Evolutionary conservation across 2,329 filamentous ascomycete species (phyloP).

Genomic region (Calonectria multiphialidica): DNA sequence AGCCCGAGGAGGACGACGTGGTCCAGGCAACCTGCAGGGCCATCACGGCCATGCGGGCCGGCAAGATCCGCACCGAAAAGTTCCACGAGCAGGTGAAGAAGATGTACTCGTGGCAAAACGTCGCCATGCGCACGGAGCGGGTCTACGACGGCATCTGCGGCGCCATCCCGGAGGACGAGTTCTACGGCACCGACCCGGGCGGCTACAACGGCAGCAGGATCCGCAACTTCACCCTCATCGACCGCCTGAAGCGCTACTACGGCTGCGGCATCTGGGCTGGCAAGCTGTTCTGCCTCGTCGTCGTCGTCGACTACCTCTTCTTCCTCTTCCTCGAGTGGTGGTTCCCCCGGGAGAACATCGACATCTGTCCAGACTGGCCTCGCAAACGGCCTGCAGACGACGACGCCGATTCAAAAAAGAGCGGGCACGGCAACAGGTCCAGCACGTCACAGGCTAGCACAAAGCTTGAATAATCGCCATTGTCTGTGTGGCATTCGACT

Average conservation of each 20-base stretch:
- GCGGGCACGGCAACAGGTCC: slow-evolving; percentile 46
- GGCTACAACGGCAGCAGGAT: slow-evolving; percentile 78
- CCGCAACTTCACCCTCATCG: slow-evolving; percentile 92
- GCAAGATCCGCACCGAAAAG: slow-evolving; percentile 88
- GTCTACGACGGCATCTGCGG: slow-evolving; percentile 96
- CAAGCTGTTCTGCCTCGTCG: slow-evolving; percentile 95
- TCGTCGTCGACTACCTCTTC: slow-evolving; percentile 92
- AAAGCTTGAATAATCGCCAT: slow-evolving; percentile 37
- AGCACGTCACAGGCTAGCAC: slow-evolving; percentile 47
- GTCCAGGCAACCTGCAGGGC: slow-evolving; percentile 90
- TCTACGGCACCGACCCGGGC: slow-evolving; percentile 84
- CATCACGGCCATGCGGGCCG: slow-evolving; percentile 86
- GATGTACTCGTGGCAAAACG: slow-evolving; percentile 99
- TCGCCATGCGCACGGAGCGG: slow-evolving; percentile 91
- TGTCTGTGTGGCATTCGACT: background rate
- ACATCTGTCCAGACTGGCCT: slow-evolving; percentile 92
- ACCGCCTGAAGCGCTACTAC: slow-evolving; percentile 95
- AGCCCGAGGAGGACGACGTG: slow-evolving; percentile 95
- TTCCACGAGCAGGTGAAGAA: slow-evolving; percentile 98
- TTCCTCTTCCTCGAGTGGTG: slow-evolving; percentile 90
- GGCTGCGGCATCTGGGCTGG: slow-evolving; percentile 99
- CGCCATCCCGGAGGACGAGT: slow-evolving; percentile 85
- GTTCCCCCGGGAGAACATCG: slow-evolving; percentile 87
- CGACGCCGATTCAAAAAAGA: slow-evolving; percentile 43
- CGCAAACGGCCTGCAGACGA: slow-evolving; percentile 69